Conservation (phyloP, 441 rosid species). For the Euphorbia celastroides region DNA sequence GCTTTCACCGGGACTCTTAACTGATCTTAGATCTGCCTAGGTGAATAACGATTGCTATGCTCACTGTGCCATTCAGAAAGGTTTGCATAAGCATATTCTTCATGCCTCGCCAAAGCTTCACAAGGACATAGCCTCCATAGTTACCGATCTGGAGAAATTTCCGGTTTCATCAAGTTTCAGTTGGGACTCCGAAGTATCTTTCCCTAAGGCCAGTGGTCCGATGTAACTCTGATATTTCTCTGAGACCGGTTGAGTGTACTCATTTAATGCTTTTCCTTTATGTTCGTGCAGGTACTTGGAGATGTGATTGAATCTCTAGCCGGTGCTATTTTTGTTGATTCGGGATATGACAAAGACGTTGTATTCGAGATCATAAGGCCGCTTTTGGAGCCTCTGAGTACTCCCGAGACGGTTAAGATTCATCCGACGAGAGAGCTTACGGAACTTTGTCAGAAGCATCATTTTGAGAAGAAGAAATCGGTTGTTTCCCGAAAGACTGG, state of each 20-base stretch:
- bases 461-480: slow-evolving; percentile 25
- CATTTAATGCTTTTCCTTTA: background rate
- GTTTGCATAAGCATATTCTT: slow-evolving; percentile 61
- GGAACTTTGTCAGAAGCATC: slow-evolving; percentile 48
- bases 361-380: slow-evolving; percentile 64
- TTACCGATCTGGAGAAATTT: slow-evolving; percentile 27
- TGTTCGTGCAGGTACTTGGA: slow-evolving; percentile 65
- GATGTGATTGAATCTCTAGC: slow-evolving; percentile 86
- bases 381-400: slow-evolving; percentile 65
- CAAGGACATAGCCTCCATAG: slow-evolving; percentile 37
- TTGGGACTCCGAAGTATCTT: slow-evolving; percentile 66
- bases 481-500: slow-evolving; percentile 19
- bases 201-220: slow-evolving; percentile 62
- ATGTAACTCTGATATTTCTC: too few species aligned
- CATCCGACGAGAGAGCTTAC: slow-evolving; percentile 63
- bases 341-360: slow-evolving; percentile 51
- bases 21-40: slow-evolving; percentile 89
- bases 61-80: slow-evolving; percentile 44
- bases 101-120: slow-evolving; percentile 65
- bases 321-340: slow-evolving; percentile 81
- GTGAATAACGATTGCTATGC: slow-evolving; percentile 91
- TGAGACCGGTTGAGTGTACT: too few species aligned
- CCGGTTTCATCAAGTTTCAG: slow-evolving; percentile 47
- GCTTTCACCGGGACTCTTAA: slow-evolving; percentile 68
- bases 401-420: slow-evolving; percentile 51